A percentile compares a stretch with the other conserved stretches of the same genome.
Conservation (phyloP, 139 green algal genomes). For the Tetradesmus obliquus region DNA sequence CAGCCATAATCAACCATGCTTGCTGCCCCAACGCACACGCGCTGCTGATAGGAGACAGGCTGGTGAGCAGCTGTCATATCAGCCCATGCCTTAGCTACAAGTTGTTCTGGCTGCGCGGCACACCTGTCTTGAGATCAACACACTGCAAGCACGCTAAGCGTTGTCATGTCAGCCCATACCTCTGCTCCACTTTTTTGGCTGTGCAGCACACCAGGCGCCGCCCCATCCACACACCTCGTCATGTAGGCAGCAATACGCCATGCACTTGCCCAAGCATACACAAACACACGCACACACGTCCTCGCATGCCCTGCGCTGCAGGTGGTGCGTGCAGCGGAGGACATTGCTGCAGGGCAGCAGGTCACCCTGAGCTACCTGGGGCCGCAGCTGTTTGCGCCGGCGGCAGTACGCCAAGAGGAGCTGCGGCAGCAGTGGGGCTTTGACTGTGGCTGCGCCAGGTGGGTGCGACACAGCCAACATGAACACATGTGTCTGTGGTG, state of each 20-base stretch:
- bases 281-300: neutral
- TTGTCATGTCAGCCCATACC: too few species aligned
- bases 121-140: too few species aligned
- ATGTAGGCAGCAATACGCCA: too few species aligned
- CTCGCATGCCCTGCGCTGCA: neutral
- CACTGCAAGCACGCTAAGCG: too few species aligned
- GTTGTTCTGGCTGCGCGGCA: too few species aligned
- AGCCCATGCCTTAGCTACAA: too few species aligned
- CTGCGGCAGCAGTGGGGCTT: constrained; percentile 60
- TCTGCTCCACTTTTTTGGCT: too few species aligned
- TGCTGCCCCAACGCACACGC: constrained; percentile 52
- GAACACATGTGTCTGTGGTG: too few species aligned
- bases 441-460: constrained; percentile 51
- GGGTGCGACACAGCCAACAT: neutral
- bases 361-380: constrained; percentile 58
- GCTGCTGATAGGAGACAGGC: constrained; percentile 29
- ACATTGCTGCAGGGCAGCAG: constrained; percentile 6
- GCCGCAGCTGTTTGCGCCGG: constrained; percentile 48
- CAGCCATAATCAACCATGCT: constrained; percentile 54
- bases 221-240: too few species aligned
- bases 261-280: too few species aligned
- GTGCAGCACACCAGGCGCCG: too few species aligned
- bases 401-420: constrained; percentile 48
- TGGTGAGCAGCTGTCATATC: constrained; percentile 22
- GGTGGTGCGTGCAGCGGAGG: constrained; percentile 34